These are phyloP conservation scores for Kazachstania martiniae DNA, from an alignment of 805 yeast species.

Conservation along the genomic window DNA sequence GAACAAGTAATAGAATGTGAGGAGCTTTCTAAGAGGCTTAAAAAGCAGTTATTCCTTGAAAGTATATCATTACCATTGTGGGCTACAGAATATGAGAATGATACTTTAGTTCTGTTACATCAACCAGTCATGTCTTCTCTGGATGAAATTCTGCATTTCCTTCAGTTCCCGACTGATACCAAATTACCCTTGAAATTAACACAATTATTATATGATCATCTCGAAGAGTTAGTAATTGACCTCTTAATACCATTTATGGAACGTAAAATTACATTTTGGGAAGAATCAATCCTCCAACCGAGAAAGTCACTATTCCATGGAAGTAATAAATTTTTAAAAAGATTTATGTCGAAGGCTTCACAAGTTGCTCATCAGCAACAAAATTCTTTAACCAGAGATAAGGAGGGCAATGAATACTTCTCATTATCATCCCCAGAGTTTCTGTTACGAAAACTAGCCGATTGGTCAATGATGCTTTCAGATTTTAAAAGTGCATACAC, in stretches of 20 bases:
- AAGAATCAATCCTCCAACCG: slow-evolving; percentile 67
- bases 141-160: slow-evolving; percentile 15
- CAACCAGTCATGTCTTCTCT: slow-evolving; percentile 25
- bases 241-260: slow-evolving; percentile 72
- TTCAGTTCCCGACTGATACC: slow-evolving; percentile 5
- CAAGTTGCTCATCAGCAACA: slow-evolving; percentile 6
- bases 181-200: slow-evolving; percentile 14
- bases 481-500: slow-evolving; percentile 79
- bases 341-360: slow-evolving; percentile 21
- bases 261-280: slow-evolving; percentile 70
- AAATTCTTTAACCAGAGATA: slow-evolving; percentile 31
- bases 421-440: slow-evolving; percentile 57
- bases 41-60: slow-evolving; percentile 32
- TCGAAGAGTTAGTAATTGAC: slow-evolving; percentile 15
- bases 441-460: slow-evolving; percentile 72
- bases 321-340: slow-evolving; percentile 50
- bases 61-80: slow-evolving; percentile 23
- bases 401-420: slow-evolving; percentile 46
- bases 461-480: slow-evolving; percentile 83
- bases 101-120: slow-evolving; percentile 13
- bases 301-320: slow-evolving; percentile 63
- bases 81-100: slow-evolving; percentile 7
- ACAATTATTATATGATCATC: slow-evolving; percentile 16
- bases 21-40: slow-evolving; percentile 31
- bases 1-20: slow-evolving; percentile 36